Conservation (phyloP, 352 stramenopile species). For the Phytopythium litorale region DNA sequence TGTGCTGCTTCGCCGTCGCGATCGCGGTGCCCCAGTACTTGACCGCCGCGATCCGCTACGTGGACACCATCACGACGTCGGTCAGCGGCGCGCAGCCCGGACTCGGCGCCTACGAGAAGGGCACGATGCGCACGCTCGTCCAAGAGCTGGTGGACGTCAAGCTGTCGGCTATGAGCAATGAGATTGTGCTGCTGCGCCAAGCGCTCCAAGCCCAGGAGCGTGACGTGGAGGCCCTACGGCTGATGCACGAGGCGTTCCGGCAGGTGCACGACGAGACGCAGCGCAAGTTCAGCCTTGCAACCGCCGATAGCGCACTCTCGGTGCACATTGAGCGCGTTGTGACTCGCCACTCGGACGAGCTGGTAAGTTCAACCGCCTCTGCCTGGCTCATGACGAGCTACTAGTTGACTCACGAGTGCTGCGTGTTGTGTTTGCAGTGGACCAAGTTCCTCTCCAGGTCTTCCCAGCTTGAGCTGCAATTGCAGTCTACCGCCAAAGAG, state of each 20-base stretch:
- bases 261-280: slow-evolving; percentile 52
- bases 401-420: slow-evolving; percentile 1
- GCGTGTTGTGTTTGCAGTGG: slow-evolving; percentile 27
- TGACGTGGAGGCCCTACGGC: slow-evolving; percentile 51
- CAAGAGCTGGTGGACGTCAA: slow-evolving; percentile 72
- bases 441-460: slow-evolving; percentile 43
- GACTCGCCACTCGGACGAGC: slow-evolving; percentile 51
- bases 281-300: slow-evolving; percentile 55
- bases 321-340: slow-evolving; percentile 71
- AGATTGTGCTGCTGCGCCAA: slow-evolving; percentile 44
- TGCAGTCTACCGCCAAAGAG: slow-evolving; percentile 20
- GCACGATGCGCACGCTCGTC: slow-evolving; percentile 55
- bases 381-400: background rate
- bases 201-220: slow-evolving; percentile 52
- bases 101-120: slow-evolving; percentile 34
- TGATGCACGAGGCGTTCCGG: slow-evolving; percentile 53
- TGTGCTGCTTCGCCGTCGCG: slow-evolving; percentile 67
- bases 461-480: slow-evolving; percentile 26
- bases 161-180: slow-evolving; percentile 46
- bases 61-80: slow-evolving; percentile 53
- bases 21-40: slow-evolving; percentile 71
- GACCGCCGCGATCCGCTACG: slow-evolving; percentile 62
- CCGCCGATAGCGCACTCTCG: slow-evolving; percentile 47
- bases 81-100: slow-evolving; percentile 22
- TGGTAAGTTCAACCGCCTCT: slow-evolving; percentile 30